phyloP scores from a whole-genome alignment of 2,329 filamentous ascomycete genomes.

The Phaeomoniella chlamydospora region DNA sequence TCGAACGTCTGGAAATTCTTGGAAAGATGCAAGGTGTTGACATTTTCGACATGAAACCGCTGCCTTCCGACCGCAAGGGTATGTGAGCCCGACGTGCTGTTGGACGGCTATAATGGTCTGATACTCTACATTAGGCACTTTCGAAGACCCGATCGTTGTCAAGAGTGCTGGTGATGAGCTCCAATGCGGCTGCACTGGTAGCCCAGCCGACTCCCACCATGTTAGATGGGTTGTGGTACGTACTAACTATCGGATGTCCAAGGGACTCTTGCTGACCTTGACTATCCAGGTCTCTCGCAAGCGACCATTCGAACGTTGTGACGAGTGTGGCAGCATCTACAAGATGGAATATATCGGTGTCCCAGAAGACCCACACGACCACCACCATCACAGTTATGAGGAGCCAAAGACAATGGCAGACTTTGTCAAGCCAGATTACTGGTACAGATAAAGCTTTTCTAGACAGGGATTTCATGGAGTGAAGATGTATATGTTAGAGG shows the following conservation, averaged over 20 bases:
- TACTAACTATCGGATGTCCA: slow-evolving; percentile 1
- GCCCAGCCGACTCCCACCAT: slow-evolving; percentile 78
- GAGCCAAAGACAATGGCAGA: slow-evolving; percentile 96
- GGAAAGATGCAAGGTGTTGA: slow-evolving; percentile 99
- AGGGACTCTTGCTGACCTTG: not conserved
- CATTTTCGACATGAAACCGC: slow-evolving; percentile 94
- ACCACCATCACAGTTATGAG: slow-evolving; percentile 42
- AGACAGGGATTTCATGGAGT: not conserved
- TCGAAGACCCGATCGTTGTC: slow-evolving; percentile 81
- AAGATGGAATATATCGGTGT: slow-evolving; percentile 96
- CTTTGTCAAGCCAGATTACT: slow-evolving; percentile 90
- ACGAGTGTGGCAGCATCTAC: slow-evolving; percentile 90
- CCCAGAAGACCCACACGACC: slow-evolving; percentile 53
- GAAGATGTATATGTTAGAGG: not conserved
- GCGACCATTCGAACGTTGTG: slow-evolving; percentile 86
- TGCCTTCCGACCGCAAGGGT: slow-evolving; percentile 83
- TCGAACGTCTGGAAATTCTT: slow-evolving; percentile 95
- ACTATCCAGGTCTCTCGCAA: slow-evolving; percentile 59
- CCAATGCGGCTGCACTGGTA: slow-evolving; percentile 91
- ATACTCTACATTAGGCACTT: slow-evolving; percentile 47
- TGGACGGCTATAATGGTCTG: too few species aligned
- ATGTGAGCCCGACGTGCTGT: slow-evolving; percentile 24
- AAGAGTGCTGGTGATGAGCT: slow-evolving; percentile 91
- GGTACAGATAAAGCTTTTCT: slow-evolving; percentile 40
- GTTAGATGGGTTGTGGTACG: slow-evolving; percentile 83